Evolutionary conservation across 306 rosid genomes (phyloP), one percentile per base, ranked within the genome.

Genomic region (Vigna radiata): DNA sequence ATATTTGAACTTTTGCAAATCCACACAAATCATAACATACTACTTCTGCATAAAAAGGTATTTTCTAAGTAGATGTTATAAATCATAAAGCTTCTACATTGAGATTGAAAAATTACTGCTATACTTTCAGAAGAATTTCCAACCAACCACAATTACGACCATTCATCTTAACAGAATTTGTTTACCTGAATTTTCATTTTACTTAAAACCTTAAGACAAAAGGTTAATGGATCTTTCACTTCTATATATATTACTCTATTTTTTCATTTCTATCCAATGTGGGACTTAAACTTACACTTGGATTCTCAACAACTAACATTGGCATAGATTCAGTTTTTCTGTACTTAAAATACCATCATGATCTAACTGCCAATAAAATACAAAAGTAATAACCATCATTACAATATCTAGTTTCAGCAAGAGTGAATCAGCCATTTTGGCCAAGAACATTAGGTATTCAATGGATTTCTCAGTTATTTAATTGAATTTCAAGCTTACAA

Each of bases 401-500:
- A 25, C 64, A 25, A n/a, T 58, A 27, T 36, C 37, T 59, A 25
- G 65, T 59, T 59, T 29, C 5, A 60, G 67, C 19, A 14, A 14
- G 15, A 60, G 44, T 29, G 44, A 60, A 60, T 29, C 21, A 31
- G 4, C 43, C 58, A 68, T 68, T 47, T 67, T 36, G n/a, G 61
- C 49, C 19, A 53, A 71, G 8, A 36, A 36, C 8, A 7, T 52
- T 56, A 41, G 23, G 43, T 23, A 72, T n/a, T 39, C 77, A 72
- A 54, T 21, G 37, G 37, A 13, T 36, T 70, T 58, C 17, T 58
- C 43, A 61, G 44, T 7, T 31, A 61, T 11, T 61, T 43, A 16
- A 61, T 16, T 14, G 67, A 61, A 61, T n/a, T 31, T 31, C 8
- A 59, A 59, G 41, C 23, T 61, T 33, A 61, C 66, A 60, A 60